A percentile compares a stretch with the other conserved stretches of the same genome.
These are phyloP conservation scores for Yamadazyma takamatsuzukensis DNA, from an alignment of 805 yeast species.

Conservation along the genomic window DNA sequence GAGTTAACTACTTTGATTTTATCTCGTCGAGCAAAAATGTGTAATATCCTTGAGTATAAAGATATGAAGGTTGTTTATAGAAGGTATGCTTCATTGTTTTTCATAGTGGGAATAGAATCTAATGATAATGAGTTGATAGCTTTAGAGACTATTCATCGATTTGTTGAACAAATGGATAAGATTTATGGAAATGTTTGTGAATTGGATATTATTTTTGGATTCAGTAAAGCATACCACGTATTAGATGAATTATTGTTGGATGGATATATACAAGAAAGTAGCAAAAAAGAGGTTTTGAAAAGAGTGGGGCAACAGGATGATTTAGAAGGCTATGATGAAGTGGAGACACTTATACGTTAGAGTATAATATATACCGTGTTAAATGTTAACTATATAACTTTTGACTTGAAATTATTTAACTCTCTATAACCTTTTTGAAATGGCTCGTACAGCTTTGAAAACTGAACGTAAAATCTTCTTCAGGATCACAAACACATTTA, in stretches of 20 bases:
- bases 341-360: conserved; percentile 35
- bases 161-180: conserved; percentile 95
- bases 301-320: conserved; percentile 83
- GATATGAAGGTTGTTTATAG: conserved; percentile 84
- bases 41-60: conserved; percentile 85
- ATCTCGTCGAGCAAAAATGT: conserved; percentile 88
- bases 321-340: conserved; percentile 72
- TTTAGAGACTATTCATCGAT: conserved; percentile 84
- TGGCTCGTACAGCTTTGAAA: conserved; percentile 21
- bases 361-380: conserved; percentile 1
- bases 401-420: no score
- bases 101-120: conserved; percentile 79
- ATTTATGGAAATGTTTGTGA: conserved; percentile 96
- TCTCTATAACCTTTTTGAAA: conserved; percentile 9
- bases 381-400: not conserved
- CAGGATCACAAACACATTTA: conserved; percentile 37
- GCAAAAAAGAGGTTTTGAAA: conserved; percentile 72
- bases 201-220: conserved; percentile 92
- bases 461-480: conserved; percentile 27
- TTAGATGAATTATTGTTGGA: conserved; percentile 86
- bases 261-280: conserved; percentile 82
- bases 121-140: conserved; percentile 85
- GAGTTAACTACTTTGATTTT: conserved; percentile 85
- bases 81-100: conserved; percentile 89
- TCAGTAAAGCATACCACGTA: conserved; percentile 88